These are phyloP conservation scores for Nakazawaea siamensis DNA, from an alignment of 805 yeast species.

Conservation along the genomic window DNA sequence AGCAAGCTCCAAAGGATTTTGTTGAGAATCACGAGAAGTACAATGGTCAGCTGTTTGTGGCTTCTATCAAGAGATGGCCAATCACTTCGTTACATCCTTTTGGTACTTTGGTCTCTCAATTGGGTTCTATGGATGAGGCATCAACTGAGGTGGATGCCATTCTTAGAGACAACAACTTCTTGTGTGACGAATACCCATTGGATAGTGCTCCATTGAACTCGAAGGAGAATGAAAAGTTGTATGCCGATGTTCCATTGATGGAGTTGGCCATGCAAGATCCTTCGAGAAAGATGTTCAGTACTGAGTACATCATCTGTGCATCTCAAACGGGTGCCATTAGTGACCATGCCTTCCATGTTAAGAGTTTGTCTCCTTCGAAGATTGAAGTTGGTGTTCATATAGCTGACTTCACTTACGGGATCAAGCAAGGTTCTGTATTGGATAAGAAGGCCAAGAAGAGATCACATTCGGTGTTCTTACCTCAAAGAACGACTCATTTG, in stretches of 20 bases:
- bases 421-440: constrained; percentile 65
- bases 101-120: constrained; percentile 82
- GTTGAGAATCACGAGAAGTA: constrained; percentile 86
- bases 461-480: constrained; percentile 81
- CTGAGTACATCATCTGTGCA: constrained; percentile 59
- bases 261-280: constrained; percentile 21
- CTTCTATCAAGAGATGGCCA: constrained; percentile 98
- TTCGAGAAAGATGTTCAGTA: constrained; percentile 42
- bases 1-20: constrained; percentile 94
- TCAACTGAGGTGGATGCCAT: constrained; percentile 82
- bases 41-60: constrained; percentile 77
- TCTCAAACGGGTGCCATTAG: constrained; percentile 48
- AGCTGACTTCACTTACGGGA: constrained; percentile 65
- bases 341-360: constrained; percentile 82
- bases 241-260: constrained; percentile 34
- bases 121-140: constrained; percentile 74
- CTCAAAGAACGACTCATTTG: constrained; percentile 62
- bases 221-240: constrained; percentile 14
- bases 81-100: constrained; percentile 97
- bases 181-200: constrained; percentile 73
- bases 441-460: constrained; percentile 90
- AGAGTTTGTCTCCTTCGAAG: constrained; percentile 45
- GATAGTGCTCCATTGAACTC: constrained; percentile 18
- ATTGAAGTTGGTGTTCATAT: constrained; percentile 84
- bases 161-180: constrained; percentile 76